These are phyloP conservation scores for Komagataella pseudopastoris DNA, from an alignment of 805 yeast genomes.

Conservation along the genomic window DNA sequence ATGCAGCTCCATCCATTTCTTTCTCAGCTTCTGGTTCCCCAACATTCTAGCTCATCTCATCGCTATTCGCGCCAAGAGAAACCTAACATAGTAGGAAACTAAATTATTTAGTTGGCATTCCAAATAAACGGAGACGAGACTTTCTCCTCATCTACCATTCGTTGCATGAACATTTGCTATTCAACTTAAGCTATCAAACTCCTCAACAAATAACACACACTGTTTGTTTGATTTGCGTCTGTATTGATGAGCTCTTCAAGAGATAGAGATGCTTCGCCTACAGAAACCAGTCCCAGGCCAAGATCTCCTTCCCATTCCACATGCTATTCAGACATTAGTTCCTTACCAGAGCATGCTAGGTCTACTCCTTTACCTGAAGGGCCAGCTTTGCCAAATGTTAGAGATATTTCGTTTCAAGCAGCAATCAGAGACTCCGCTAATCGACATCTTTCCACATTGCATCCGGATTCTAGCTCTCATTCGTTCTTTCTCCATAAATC, in stretches of 20 bases:
- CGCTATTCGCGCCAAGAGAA: background rate
- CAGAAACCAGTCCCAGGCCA: background rate
- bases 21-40: no score
- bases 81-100: background rate
- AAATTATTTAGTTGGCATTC: background rate
- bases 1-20: background rate
- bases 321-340: background rate
- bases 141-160: background rate
- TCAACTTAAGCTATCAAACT: background rate
- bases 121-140: background rate
- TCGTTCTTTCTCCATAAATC: background rate
- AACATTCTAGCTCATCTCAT: background rate
- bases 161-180: background rate
- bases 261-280: background rate
- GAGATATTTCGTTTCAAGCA: background rate
- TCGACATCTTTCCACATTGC: background rate
- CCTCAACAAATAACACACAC: no score
- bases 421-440: background rate
- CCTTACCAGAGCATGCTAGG: background rate
- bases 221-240: background rate
- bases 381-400: background rate
- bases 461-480: background rate
- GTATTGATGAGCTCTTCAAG: background rate
- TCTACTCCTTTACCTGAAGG: background rate
- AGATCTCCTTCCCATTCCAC: background rate